Percentiles rank a stretch among this genome's conserved stretches.
phyloP scores from a whole-genome alignment of 495 filamentous ascomycete genomes.

The Aspergillus sclerotiicarbonarius region DNA sequence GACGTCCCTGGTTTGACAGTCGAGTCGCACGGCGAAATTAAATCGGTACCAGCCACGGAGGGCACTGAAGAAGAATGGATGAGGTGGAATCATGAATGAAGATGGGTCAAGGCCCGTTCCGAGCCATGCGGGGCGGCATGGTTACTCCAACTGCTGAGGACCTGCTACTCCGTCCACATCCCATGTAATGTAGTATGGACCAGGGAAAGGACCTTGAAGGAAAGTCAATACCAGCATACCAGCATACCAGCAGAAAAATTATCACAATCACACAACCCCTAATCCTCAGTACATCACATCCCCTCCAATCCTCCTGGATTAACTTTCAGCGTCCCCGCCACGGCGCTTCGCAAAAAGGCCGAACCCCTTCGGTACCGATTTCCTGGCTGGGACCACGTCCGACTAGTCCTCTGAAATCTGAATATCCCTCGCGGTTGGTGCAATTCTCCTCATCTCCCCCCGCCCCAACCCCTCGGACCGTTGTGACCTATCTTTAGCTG shows the following conservation, averaged over 20 bases:
- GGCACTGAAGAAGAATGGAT: neutral
- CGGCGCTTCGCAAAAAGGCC: slow-evolving; percentile 20
- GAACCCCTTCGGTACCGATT: slow-evolving; percentile 8
- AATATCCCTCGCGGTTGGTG: too few relatives aligned
- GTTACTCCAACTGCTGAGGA: neutral
- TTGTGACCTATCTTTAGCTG: slow-evolving; percentile 2
- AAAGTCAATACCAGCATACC: neutral
- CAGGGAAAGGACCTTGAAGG: too few relatives aligned
- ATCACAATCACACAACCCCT: neutral
- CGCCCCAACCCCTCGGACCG: neutral
- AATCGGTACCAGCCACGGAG: neutral
- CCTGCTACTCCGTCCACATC: neutral
- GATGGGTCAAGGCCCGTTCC: slow-evolving; percentile 1
- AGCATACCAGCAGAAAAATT: too few relatives aligned
- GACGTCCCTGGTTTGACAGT: neutral
- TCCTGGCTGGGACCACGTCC: neutral
- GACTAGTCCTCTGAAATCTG: neutral
- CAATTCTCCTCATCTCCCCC: neutral
- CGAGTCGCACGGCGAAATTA: neutral
- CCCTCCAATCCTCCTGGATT: neutral
- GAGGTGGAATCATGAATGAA: neutral
- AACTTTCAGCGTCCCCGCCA: slow-evolving; percentile 20
- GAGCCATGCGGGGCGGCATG: slow-evolving; percentile 3
- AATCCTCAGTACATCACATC: neutral
- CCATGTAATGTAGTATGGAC: too few relatives aligned